A percentile compares a stretch with the other conserved stretches of the same genome.
Conservation (phyloP, 345 rosid genomes). For the Eucalyptus cloeziana region DNA sequence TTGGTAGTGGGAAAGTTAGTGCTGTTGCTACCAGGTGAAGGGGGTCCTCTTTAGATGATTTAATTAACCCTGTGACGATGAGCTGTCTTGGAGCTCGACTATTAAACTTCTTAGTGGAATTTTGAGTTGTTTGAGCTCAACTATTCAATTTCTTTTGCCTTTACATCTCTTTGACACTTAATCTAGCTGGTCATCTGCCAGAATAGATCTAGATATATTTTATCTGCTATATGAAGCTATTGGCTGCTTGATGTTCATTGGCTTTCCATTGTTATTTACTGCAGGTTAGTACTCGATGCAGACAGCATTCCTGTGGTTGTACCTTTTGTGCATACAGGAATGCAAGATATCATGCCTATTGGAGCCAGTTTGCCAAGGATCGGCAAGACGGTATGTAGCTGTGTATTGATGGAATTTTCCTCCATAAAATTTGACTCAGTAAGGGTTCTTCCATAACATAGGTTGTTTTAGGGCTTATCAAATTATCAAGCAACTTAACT, state of each 20-base stretch:
- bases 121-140: neutral
- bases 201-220: neutral
- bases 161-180: neutral
- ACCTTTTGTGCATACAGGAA: slow-evolving; percentile 91
- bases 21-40: neutral
- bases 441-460: neutral
- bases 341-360: slow-evolving; percentile 94
- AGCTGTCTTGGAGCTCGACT: neutral
- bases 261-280: neutral
- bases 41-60: neutral
- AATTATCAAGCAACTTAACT: too few relatives aligned
- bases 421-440: neutral
- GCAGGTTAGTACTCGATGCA: slow-evolving; percentile 80
- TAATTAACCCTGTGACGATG: neutral
- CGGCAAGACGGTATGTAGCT: slow-evolving; percentile 63
- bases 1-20: neutral
- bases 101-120: neutral
- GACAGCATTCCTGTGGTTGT: slow-evolving; percentile 75
- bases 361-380: slow-evolving; percentile 85
- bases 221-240: neutral
- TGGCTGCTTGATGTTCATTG: neutral
- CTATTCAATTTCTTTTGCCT: neutral
- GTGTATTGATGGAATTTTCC: neutral
- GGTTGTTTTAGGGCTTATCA: neutral
- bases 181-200: neutral